Base-by-base conservation (phyloP, 2,329 filamentous ascomycete genomes). In the Harringtonia aguacate region DNA sequence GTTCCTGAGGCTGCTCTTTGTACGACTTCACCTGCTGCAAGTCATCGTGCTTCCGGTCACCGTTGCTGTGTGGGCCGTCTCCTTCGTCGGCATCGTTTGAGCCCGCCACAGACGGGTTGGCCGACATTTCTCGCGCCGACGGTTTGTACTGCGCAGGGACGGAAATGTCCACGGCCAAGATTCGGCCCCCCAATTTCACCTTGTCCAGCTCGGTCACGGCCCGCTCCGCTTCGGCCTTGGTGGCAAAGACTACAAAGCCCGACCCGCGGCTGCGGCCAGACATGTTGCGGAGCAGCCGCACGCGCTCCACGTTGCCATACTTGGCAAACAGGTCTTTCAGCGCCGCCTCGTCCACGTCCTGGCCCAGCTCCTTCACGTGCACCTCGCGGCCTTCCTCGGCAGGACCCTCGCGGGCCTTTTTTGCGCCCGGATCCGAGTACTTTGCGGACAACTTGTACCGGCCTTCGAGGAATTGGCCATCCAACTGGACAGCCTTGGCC, bases 351-450 rank as follows among this genome's bases (percentile, higher is more conserved):
- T 68, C 73, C 2, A 75, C 69, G 27, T 69, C 69, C 46, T 68
- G 69, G 49, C 84, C 76, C 13, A 90, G 61, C 47, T 86, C 83
- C 43, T 72, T 80, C 42, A 95, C 70, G 55, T 88, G 85, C 10
- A 97, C 64, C 62, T 97, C 90, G 29, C 92, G 79, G 4, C 86
- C 86, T 60, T 97, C 90, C n/a, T 84, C 79, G 39, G 84, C 74
- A 10, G 89, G 80, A 20, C 88, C 88, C 46, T 82, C 77, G 20
- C 92, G 84, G 35, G 77, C 71, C 60, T 94, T 87, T 61, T 86
- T 90, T 27, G 75, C 75, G 9, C 67, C 65, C 0, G 92, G 92
- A 55, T 97, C 79, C 0, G 92, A 97, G 52, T 94, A 86, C 62
- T 88, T 88, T 9, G 79, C 84, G 34, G 81, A 64, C 1, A 98